These are phyloP conservation scores for Pseudocercospora macadamiae DNA, from an alignment of 2,329 filamentous ascomycete species.

Conservation along the genomic window DNA sequence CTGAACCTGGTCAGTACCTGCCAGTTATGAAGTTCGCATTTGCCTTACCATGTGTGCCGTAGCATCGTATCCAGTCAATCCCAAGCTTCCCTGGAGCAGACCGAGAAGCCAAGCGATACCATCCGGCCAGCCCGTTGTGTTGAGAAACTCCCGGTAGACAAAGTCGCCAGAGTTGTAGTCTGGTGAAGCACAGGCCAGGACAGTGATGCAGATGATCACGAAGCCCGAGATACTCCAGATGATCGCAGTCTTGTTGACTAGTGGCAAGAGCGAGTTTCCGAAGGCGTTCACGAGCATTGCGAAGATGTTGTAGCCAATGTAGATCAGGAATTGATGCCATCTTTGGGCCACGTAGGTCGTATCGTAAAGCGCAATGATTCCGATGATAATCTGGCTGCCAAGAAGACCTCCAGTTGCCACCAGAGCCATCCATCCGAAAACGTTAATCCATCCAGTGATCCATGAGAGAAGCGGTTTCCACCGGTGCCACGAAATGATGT, in stretches of 20 bases:
- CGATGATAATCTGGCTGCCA: constrained; percentile 67
- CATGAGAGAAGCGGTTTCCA: constrained; percentile 68
- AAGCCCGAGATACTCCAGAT: constrained; percentile 73
- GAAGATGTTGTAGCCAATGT: constrained; percentile 64
- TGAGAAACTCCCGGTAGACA: constrained; percentile 70
- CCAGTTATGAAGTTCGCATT: too few species aligned
- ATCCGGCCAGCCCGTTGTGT: constrained; percentile 49
- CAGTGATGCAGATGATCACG: constrained; percentile 68
- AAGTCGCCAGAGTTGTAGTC: constrained; percentile 66
- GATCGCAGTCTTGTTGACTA: constrained; percentile 70
- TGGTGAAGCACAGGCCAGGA: constrained; percentile 67
- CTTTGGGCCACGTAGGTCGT: constrained; percentile 59
- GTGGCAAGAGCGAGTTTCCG: constrained; percentile 62
- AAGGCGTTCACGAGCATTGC: constrained; percentile 69
- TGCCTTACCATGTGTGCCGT: constrained; percentile 60
- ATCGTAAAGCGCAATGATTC: constrained; percentile 65
- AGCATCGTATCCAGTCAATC: constrained; percentile 54
- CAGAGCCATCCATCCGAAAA: constrained; percentile 71
- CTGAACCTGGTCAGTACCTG: too few species aligned
- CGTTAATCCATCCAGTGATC: constrained; percentile 73
- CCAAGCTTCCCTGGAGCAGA: constrained; percentile 42
- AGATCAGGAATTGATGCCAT: constrained; percentile 76
- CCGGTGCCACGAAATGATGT: constrained; percentile 62
- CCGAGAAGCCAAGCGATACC: constrained; percentile 48
- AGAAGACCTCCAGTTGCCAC: constrained; percentile 70